These are phyloP conservation scores for Xylaria digitata DNA, from an alignment of 2,329 filamentous ascomycete species.

Conservation along the genomic window DNA sequence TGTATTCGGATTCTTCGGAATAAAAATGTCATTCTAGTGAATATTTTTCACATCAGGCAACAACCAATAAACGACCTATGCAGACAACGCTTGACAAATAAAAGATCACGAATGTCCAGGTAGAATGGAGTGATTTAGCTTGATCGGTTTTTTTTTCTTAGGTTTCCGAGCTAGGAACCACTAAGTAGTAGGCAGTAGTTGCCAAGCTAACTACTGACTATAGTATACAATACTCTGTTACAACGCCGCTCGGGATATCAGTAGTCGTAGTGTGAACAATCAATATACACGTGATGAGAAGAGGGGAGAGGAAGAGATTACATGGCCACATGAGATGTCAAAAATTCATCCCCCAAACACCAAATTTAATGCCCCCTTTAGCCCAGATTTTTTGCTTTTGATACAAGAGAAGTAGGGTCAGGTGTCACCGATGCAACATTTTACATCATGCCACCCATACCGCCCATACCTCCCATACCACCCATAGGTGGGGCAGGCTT, in stretches of 20 bases:
- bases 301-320: slow-evolving; percentile 50
- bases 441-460: slow-evolving; percentile 53
- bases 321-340: slow-evolving; percentile 53
- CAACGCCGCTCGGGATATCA: slow-evolving; percentile 52
- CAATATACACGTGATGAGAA: slow-evolving; percentile 42
- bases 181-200: slow-evolving; percentile 24
- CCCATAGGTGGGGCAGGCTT: slow-evolving; percentile 79
- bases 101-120: background rate
- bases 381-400: slow-evolving; percentile 50
- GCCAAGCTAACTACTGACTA: slow-evolving; percentile 32
- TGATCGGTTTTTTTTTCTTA: slow-evolving; percentile 27
- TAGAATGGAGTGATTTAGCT: slow-evolving; percentile 4
- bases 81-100: background rate
- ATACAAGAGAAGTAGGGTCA: slow-evolving; percentile 47
- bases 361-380: slow-evolving; percentile 59
- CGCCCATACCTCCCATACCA: slow-evolving; percentile 63
- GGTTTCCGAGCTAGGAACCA: slow-evolving; percentile 11
- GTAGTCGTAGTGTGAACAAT: slow-evolving; percentile 46
- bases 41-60: slow-evolving; percentile 4
- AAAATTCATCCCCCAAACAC: slow-evolving; percentile 54
- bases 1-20: no score
- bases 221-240: slow-evolving; percentile 49
- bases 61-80: background rate
- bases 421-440: slow-evolving; percentile 33
- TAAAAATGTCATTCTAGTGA: no score